Conservation (phyloP, 495 filamentous ascomycete species). For the Aeminium ludgeri region DNA sequence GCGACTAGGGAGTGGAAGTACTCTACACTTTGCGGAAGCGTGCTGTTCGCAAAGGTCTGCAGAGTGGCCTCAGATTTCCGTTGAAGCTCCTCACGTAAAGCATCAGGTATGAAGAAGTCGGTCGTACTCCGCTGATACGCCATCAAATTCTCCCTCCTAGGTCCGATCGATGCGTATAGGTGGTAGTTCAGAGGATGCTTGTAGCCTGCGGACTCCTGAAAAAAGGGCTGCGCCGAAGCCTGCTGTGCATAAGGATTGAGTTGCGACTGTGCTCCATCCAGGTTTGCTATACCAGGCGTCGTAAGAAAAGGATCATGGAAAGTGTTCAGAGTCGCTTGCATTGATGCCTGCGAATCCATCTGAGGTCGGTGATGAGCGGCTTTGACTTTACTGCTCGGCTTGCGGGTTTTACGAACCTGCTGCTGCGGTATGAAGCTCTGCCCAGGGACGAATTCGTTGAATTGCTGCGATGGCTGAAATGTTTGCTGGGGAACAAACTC, state of each 20-base stretch:
- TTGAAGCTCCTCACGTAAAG: constrained; percentile 71
- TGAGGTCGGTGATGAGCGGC: constrained; percentile 8
- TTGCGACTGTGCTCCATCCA: constrained; percentile 27
- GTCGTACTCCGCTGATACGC: constrained; percentile 71
- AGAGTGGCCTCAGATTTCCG: constrained; percentile 71
- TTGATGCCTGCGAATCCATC: constrained; percentile 1
- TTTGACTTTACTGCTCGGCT: not conserved
- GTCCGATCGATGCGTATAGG: constrained; percentile 76
- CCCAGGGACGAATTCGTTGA: constrained; percentile 16
- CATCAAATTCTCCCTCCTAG: constrained; percentile 57
- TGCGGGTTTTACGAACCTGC: constrained; percentile 8
- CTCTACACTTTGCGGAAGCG: constrained; percentile 57
- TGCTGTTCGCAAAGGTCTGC: constrained; percentile 66
- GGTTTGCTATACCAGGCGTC: constrained; percentile 26
- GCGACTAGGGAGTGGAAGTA: constrained; percentile 82
- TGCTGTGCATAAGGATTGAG: constrained; percentile 56
- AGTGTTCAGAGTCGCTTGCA: constrained; percentile 12
- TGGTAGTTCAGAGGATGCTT: constrained; percentile 79
- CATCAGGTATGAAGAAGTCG: constrained; percentile 78
- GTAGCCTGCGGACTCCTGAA: constrained; percentile 34
- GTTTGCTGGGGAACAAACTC: constrained; percentile 13
- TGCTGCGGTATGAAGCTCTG: constrained; percentile 13
- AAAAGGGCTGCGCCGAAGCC: constrained; percentile 35
- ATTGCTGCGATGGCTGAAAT: constrained; percentile 14
- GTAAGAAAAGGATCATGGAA: constrained; percentile 23